Evolutionary conservation across 1,139 yeast genomes (phyloP).

Genomic region (Debaryomycetaceae sp.): DNA sequence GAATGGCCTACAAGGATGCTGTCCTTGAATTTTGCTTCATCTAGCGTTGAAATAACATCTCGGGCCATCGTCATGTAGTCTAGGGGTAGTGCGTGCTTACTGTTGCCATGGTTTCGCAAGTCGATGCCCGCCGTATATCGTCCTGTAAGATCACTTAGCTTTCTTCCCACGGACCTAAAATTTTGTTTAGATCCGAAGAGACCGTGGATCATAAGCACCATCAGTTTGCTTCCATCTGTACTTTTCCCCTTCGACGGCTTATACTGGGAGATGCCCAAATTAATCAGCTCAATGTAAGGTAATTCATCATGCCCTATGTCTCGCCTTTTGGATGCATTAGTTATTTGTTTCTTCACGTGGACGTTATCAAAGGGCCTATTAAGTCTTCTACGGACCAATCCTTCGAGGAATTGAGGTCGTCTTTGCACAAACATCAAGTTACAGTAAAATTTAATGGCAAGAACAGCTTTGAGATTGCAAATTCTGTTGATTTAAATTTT

Average conservation of each 20-base stretch:
- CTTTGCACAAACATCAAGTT: no score
- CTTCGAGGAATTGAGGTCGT: no score
- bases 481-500: background rate
- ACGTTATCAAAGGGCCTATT: no score
- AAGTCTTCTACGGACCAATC: no score
- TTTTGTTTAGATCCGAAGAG: constrained; percentile 46
- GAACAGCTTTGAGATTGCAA: background rate
- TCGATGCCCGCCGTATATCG: constrained; percentile 42
- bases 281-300: background rate
- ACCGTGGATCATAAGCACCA: constrained; percentile 47
- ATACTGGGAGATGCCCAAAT: background rate
- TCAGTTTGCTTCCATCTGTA: constrained; percentile 11
- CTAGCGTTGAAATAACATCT: constrained; percentile 38
- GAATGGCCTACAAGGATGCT: constrained; percentile 48
- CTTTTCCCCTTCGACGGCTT: constrained; percentile 1
- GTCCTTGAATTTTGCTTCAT: constrained; percentile 18
- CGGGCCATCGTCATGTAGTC: constrained; percentile 38
- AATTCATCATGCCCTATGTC: background rate
- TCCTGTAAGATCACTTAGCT: constrained; percentile 24
- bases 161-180: constrained; percentile 34
- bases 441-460: no score
- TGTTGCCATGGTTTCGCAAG: constrained; percentile 51
- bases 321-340: no score
- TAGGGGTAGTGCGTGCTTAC: constrained; percentile 43
- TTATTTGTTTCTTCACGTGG: no score